A percentile compares a stretch with the other conserved stretches of the same genome.
phyloP scores from a whole-genome alignment of 805 yeast genomes.

The Vanderwaltozyma tropicalis region DNA sequence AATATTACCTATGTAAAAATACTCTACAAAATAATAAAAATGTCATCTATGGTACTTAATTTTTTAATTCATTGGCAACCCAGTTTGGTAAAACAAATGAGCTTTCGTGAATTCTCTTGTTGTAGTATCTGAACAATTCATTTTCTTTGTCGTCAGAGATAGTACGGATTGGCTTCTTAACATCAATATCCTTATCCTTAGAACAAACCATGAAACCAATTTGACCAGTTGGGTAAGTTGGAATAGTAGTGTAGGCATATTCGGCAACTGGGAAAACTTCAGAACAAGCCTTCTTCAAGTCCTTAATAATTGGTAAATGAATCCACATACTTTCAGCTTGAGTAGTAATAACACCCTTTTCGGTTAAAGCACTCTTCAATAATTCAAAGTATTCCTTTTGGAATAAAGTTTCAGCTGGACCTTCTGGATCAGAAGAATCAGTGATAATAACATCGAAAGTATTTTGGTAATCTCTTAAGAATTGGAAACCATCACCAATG shows the following conservation, averaged over 20 bases:
- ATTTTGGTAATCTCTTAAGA: conserved; percentile 71
- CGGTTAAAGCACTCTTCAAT: conserved; percentile 78
- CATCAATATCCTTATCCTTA: conserved; percentile 56
- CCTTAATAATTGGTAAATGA: conserved; percentile 73
- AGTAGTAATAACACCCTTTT: conserved; percentile 81
- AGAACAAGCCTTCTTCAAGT: conserved; percentile 71
- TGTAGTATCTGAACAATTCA: conserved; percentile 70
- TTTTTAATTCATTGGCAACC: conserved; percentile 49
- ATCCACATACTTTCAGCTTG: conserved; percentile 96
- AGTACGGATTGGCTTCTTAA: conserved; percentile 58
- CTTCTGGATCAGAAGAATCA: conserved; percentile 97
- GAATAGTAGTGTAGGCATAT: conserved; percentile 85
- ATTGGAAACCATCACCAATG: conserved; percentile 97
- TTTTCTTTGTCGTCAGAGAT: conserved; percentile 52
- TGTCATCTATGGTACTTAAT: neutral
- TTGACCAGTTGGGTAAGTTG: conserved; percentile 95
- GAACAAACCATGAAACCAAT: conserved; percentile 97
- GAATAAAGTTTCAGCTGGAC: conserved; percentile 91
- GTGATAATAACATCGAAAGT: conserved; percentile 92
- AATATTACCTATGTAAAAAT: no score
- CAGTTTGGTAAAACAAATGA: conserved; percentile 87
- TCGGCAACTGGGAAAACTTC: conserved; percentile 86
- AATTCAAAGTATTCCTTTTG: conserved; percentile 86
- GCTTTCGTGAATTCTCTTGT: conserved; percentile 72
- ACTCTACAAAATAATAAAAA: no score